Base-by-base conservation (phyloP, 106 monocot species). In the Alisma plantagoaquatica region DNA sequence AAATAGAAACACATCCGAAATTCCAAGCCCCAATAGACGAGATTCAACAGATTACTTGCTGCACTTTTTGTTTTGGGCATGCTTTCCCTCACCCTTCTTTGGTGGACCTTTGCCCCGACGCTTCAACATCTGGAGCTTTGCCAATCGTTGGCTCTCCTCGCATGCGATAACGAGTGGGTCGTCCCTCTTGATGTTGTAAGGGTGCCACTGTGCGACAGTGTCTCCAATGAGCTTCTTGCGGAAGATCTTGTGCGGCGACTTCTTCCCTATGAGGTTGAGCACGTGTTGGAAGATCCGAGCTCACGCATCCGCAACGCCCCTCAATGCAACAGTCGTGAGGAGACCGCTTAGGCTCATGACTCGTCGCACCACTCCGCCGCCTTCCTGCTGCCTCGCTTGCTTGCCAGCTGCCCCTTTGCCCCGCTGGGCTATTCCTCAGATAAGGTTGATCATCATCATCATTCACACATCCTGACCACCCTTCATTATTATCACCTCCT, bases 51-150 rank as follows among this genome's bases (percentile, higher is more conserved):
- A 38, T 38, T 79, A 91, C 56, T 91, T 91, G 55, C 56, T 91
- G 50, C 84, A 80, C 66, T 90, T 91, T 56, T 63, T 56, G n/a
- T n/a, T n/a, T n/a, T n/a, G n/a, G 16, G 90, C 90, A 56, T 84
- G 84, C 77, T 65, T 84, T 60, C 90, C 90, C 46, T 91, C 84
- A 28, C 90, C 90, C 56, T 91, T 91, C 84, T 91, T 91, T 22
- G 90, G 90, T 21, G 90, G 80, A 33, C 84, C 90, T 54, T 91
- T 91, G 1, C 84, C 84, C 17, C 84, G 73, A 26, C 90, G 76
- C 66, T 91, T 91, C 62, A 77, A 47, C 90, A 91, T 84, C 66
- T 91, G 80, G n/a, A 91, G 71, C 62, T 91, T 91, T 25, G 90
- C 49, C 57, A 84, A 59, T 16, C 90, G 80, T 75, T 76, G 77